Evolutionary conservation across 306 rosid species (phyloP).

Genomic region (Potentilla sterilis): DNA sequence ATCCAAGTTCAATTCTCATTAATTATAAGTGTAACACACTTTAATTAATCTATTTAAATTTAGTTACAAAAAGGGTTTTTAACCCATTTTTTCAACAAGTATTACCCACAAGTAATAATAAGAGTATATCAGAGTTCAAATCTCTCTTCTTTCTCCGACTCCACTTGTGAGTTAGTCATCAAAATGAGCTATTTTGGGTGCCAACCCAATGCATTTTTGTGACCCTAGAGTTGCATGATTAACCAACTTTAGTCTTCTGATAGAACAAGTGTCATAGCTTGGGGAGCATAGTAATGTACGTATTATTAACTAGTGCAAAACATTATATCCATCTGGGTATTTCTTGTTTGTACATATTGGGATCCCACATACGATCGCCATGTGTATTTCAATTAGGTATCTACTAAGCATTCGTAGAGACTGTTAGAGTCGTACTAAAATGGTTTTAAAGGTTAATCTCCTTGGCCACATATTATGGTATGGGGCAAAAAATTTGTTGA

Average conservation of each 20-base stretch:
- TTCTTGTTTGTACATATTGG: not conserved
- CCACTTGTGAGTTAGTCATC: not conserved
- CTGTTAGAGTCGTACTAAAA: not conserved
- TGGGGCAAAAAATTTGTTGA: not conserved
- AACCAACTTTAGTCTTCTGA: not conserved
- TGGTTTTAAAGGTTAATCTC: not conserved
- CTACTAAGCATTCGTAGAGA: not conserved
- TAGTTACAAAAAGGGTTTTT: too few species aligned
- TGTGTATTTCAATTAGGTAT: not conserved
- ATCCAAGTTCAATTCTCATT: too few species aligned
- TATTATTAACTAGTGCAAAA: too few species aligned
- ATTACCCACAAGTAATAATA: too few species aligned
- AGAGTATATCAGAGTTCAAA: not conserved
- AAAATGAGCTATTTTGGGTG: not conserved
- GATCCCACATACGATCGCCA: constrained; percentile 8
- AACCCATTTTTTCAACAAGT: too few species aligned
- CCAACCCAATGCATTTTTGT: not conserved
- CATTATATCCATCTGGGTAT: not conserved
- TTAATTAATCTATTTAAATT: too few species aligned
- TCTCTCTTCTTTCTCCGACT: not conserved
- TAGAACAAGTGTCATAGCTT: not conserved
- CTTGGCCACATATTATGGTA: not conserved
- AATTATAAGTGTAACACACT: too few species aligned
- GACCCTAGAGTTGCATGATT: not conserved
- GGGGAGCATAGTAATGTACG: not conserved